Evolutionary conservation across 148 eudicot species (phyloP), one percentile per base, ranked within the genome.

Genomic region (Talinum fruticosum): DNA sequence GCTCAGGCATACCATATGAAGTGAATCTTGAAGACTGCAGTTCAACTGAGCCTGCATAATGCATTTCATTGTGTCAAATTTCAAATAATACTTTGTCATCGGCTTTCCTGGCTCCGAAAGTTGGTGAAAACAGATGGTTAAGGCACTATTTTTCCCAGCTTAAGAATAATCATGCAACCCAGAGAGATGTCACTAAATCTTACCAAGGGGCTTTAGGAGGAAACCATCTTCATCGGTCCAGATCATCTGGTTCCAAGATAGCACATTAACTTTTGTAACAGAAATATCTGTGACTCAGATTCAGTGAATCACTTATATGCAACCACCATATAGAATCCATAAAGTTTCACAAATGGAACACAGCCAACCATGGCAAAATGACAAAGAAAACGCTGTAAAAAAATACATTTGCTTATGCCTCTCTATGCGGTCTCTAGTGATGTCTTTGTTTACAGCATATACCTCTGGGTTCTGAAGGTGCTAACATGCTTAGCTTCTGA

Each of bases 171-270:
- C 49, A 72, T 62, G 61, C 8, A 69, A n/a, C 16, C 33, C n/a
- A n/a, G n/a, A n/a, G n/a, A n/a, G n/a, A 10, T 14, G 66, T 36
- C 69, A 76, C 69, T 76, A 47, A 61, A 71, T 49, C 62, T 57
- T 90, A 96, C 99, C 99, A 62, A 93, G 95, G 24, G 99, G 93
- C 87, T 90, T 93, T 80, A 96, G 85, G 72, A 96, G 91, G 82
- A 91, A 96, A 79, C 97, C 97, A 81, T 91, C 97, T 84, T 93
- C 97, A 88, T 96, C 99, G 53, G 97, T 96, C 97, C 95, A 91
- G 73, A 93, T 87, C 97, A 93, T 85, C 81, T 96, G 95, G 86
- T 91, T 81, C 37, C 72, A 76, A 76, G 97, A 85, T 75, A 96
- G 82, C 82, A 93, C 99, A 57, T 93, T 93, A 44, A 96, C 90